Conservation (phyloP, 768 basidiomycete species). For the Lactarius sp. region DNA sequence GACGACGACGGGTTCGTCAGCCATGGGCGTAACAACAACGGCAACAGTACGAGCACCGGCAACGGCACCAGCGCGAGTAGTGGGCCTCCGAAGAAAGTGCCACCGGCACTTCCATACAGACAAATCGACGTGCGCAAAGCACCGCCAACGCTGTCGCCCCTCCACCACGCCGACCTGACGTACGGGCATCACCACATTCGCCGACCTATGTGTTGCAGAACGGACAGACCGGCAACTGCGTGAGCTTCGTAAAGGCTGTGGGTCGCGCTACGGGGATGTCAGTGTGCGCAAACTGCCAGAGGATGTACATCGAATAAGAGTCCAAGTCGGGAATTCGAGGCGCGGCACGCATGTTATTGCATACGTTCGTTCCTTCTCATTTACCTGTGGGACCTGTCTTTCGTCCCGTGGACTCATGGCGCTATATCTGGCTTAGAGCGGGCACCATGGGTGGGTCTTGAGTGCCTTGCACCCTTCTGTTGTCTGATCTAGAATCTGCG, state of each 20-base stretch:
- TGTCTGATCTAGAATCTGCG: neutral
- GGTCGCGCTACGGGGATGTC: conserved; percentile 59
- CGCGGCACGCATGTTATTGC: neutral
- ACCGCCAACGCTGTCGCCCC: too few relatives aligned
- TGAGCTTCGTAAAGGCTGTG: conserved; percentile 57
- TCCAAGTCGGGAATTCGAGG: neutral
- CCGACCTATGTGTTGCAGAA: too few relatives aligned
- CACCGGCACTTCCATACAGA: conserved; percentile 27
- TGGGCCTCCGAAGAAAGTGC: conserved; percentile 7
- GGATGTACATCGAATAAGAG: conserved; percentile 37
- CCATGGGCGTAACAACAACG: too few relatives aligned
- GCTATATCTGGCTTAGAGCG: neutral
- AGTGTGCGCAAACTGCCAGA: conserved; percentile 63
- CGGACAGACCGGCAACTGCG: conserved; percentile 42
- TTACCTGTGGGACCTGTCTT: neutral
- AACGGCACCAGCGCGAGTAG: neutral
- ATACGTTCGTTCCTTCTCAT: neutral
- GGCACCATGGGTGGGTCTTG: neutral
- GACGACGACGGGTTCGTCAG: neutral
- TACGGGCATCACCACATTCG: too few relatives aligned
- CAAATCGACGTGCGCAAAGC: conserved; percentile 15
- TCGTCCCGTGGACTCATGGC: neutral
- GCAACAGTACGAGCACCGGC: too few relatives aligned
- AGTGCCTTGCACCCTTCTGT: neutral
- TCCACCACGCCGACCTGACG: too few relatives aligned